Base-by-base conservation (phyloP, 768 basidiomycete species). In the Xerocomellus chrysenteron region DNA sequence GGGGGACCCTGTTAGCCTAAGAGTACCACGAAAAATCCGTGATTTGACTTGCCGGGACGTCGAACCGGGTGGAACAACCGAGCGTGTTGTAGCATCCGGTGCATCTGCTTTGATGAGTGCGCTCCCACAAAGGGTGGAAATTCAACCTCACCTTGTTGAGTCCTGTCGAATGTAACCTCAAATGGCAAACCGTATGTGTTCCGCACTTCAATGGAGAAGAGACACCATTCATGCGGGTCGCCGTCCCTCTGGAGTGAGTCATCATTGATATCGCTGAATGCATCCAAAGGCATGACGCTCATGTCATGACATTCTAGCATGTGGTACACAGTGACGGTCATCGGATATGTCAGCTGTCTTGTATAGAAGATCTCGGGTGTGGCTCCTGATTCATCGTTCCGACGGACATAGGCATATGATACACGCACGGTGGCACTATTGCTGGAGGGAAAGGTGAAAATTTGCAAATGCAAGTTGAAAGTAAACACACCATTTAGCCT, bases 151-250 rank as follows among this genome's bases (percentile, higher is more conserved):
- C 90, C 86, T 72, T 82, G 79, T 72, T 88, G 83, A 8, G 73
- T 71, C 32, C 91, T 78, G 54, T 85, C 79, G 55, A 98, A 84
- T 0, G 81, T 83, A 30, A 96, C 88, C 65, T 96, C 92, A 67
- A 99, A 98, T 0, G 97, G 94, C 30, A 88, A 75, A 1, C 92
- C 91, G 66, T 94, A 96, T 0, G 88, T 86, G 66, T 99, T 99
- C 52, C 88, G 82, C n/a, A 99, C 87, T 66, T 94, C 91, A 30
- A 98, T 75, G 1, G 86, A 86, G 68, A 98, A 88, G 19, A 98
- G 75, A 73, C 94, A 98, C 84, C 92, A 90, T 30, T 85, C 81
- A 2, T 78, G 77, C 17, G 81, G 79, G 48, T 85, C 80, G 30
- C 74, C 78, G 24, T 78, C 72, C 39, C 73, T 66, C 36, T 82